phyloP scores from a whole-genome alignment of 2,329 filamentous ascomycete species.

The Cladosporium sp. region DNA sequence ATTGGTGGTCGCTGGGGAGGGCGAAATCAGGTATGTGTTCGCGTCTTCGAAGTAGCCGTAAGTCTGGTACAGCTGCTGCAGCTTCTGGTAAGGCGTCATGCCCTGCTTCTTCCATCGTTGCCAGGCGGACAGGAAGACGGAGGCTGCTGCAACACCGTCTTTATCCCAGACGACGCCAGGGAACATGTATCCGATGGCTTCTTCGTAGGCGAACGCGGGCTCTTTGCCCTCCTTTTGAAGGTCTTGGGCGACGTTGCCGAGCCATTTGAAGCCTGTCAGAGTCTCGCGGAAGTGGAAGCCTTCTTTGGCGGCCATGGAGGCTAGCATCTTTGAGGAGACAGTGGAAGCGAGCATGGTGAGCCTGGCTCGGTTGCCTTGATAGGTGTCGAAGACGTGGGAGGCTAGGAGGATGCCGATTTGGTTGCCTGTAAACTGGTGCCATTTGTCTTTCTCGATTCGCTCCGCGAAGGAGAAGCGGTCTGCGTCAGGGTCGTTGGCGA shows the following conservation, averaged over 20 bases:
- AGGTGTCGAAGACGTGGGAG: constrained; percentile 52
- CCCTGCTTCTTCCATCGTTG: constrained; percentile 49
- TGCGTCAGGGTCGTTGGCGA: constrained; percentile 63
- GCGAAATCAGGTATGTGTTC: constrained; percentile 61
- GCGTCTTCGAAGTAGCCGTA: constrained; percentile 61
- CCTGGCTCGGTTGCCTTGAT: constrained; percentile 35
- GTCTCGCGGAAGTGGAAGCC: constrained; percentile 58
- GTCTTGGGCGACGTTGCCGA: constrained; percentile 57
- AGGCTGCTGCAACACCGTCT: constrained; percentile 59
- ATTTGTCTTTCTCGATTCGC: constrained; percentile 50
- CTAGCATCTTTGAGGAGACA: constrained; percentile 61
- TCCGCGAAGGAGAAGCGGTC: constrained; percentile 61
- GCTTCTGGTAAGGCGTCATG: constrained; percentile 54
- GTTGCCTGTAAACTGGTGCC: constrained; percentile 63
- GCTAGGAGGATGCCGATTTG: constrained; percentile 59
- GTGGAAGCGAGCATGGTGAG: constrained; percentile 59
- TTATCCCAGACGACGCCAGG: constrained; percentile 60
- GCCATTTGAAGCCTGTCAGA: constrained; percentile 65
- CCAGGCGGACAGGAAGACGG: constrained; percentile 55
- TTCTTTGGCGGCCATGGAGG: constrained; percentile 51
- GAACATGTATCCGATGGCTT: constrained; percentile 66
- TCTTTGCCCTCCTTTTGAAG: constrained; percentile 48
- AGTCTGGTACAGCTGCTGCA: constrained; percentile 53
- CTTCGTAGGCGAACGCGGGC: constrained; percentile 58
- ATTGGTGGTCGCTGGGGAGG: constrained; percentile 49